Conservation (phyloP, 257 asterid genomes). For the Fraxinus excelsior region DNA sequence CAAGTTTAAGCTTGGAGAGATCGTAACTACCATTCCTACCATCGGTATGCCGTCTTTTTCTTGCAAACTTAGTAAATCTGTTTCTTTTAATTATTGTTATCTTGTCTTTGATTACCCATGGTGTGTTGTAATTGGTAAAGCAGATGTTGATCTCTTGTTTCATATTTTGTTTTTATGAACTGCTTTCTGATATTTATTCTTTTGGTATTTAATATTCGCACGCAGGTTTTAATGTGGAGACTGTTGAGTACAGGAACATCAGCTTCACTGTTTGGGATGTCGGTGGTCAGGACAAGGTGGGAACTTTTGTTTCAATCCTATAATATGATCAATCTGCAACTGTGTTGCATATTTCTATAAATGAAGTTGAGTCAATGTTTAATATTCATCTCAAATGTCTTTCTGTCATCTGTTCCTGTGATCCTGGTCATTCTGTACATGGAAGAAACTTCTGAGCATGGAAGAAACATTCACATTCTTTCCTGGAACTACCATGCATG, state of each 20-base stretch:
- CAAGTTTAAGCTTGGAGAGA: slow-evolving; percentile 38
- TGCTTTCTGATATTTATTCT: not conserved
- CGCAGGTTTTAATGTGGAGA: slow-evolving; percentile 39
- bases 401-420: not conserved
- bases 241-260: slow-evolving; percentile 38
- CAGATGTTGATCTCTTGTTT: not conserved
- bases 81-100: not conserved
- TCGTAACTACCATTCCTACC: slow-evolving; percentile 37
- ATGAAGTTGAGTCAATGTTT: not conserved
- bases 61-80: not conserved
- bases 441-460: not conserved
- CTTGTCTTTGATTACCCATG: not conserved
- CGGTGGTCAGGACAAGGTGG: slow-evolving; percentile 42
- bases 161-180: not conserved
- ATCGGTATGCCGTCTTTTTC: slow-evolving; percentile 25
- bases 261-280: slow-evolving; percentile 46
- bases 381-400: not conserved
- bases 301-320: not conserved
- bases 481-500: not conserved
- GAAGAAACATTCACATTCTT: not conserved
- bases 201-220: not conserved
- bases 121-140: not conserved
- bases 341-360: not conserved
- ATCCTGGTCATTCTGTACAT: not conserved
- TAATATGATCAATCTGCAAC: not conserved